Evolutionary conservation across 768 basidiomycete species (phyloP).

Genomic region (Trametes villosa): DNA sequence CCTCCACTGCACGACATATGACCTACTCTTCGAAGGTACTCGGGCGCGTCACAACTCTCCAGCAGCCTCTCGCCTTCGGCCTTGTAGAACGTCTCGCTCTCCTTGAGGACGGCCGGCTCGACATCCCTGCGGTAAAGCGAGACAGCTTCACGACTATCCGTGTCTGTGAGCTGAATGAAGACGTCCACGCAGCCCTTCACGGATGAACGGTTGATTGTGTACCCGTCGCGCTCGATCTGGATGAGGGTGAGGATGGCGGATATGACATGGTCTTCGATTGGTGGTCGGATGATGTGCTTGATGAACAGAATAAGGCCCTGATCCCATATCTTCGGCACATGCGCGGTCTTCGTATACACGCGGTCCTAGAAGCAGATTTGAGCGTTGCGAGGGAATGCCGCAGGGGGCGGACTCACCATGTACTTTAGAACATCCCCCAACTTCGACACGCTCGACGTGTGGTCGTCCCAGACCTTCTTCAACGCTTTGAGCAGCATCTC

Average conservation of each 20-base stretch:
- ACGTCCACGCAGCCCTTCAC: slow-evolving; percentile 90
- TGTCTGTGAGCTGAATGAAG: slow-evolving; percentile 66
- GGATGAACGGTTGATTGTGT: slow-evolving; percentile 87
- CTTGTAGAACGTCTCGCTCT: slow-evolving; percentile 81
- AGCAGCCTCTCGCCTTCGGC: slow-evolving; percentile 73
- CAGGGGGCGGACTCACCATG: slow-evolving; percentile 63
- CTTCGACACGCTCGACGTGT: slow-evolving; percentile 85
- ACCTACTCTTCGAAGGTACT: slow-evolving; percentile 79
- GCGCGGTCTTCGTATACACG: slow-evolving; percentile 75
- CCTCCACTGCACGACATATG: neutral
- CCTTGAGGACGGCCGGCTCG: slow-evolving; percentile 78
- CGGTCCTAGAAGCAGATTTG: slow-evolving; percentile 69
- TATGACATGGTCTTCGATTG: slow-evolving; percentile 84
- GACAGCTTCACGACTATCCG: slow-evolving; percentile 41
- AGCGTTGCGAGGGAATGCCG: neutral
- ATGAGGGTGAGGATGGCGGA: slow-evolving; percentile 86
- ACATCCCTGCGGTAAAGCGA: slow-evolving; percentile 84
- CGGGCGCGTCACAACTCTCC: slow-evolving; percentile 75
- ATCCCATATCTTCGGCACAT: slow-evolving; percentile 79
- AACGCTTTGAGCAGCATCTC: slow-evolving; percentile 85
- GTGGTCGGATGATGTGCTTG: slow-evolving; percentile 73
- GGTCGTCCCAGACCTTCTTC: slow-evolving; percentile 91
- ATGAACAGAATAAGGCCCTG: slow-evolving; percentile 85
- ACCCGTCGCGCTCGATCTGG: slow-evolving; percentile 89
- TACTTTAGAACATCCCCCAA: slow-evolving; percentile 91